Base-by-base conservation (phyloP, 2,329 filamentous ascomycete genomes). In the Fusarium euwallaceae region DNA sequence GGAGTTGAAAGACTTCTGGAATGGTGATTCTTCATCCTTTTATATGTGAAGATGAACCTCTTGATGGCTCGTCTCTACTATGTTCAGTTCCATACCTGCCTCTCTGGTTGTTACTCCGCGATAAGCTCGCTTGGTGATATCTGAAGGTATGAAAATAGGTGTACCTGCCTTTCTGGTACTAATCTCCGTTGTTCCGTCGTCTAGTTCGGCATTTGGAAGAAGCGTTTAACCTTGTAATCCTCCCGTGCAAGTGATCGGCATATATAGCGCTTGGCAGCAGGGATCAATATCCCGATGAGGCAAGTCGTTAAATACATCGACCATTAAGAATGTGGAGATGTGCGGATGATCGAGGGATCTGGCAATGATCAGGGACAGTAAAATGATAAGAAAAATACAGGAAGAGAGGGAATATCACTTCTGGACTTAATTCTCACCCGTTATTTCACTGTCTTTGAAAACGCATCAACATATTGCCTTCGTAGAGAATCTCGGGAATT, bases 121-220 rank as follows among this genome's bases (percentile, higher is more conserved):
- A 56, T 56, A 56, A 34, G 32, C 27, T 56, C 16, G 51, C 20
- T 34, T 34, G 51, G 32, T 34, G 51, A 56, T 56, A 56, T 14
- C 51, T 34, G 17, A 56, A 16, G 7, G 51, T n/a, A 36, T 34
- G 27, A 14, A 16, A 34, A 56, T 17, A 6, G 27, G 51, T 22
- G 29, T 56, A 56, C 51, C 51, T 56, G 51, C 51, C 51, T 56
- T 56, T 56, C 51, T 56, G 51, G 51, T 56, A 56, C n/a, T 22
- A 5, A 56, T 16, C 51, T 56, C 51, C 51, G 51, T 56, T 22
- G 43, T 9, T 56, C 51, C 51, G 51, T 34, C n/a, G 51, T 56
- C 27, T 56, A 34, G 51, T 22, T 56, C 51, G 51, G 51, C 32
- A 56, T 34, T 56, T 56, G 4, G 32, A 22, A 34, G 32, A 56